These are phyloP conservation scores for Lachancea fermentati DNA, from an alignment of 805 yeast species.

Conservation along the genomic window DNA sequence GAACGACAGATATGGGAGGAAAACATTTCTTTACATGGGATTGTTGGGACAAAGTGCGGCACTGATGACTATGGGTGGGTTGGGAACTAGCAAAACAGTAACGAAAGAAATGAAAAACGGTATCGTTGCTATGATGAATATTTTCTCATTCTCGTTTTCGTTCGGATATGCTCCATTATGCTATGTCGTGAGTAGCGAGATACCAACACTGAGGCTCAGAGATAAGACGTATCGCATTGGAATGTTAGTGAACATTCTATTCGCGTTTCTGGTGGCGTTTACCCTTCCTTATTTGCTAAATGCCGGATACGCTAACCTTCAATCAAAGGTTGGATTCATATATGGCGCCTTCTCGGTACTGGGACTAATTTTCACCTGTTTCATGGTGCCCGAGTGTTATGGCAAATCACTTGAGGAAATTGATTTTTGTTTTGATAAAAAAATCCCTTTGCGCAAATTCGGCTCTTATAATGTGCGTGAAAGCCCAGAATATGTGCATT, in stretches of 20 bases:
- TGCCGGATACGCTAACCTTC: constrained; percentile 5
- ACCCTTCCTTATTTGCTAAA: constrained; percentile 7
- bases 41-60: constrained; percentile 1
- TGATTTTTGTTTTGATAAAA: not conserved
- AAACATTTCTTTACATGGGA: constrained; percentile 4
- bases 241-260: constrained; percentile 5
- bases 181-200: constrained; percentile 7
- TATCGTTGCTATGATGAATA: constrained; percentile 6
- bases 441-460: not conserved
- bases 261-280: constrained; percentile 5
- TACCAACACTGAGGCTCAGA: constrained; percentile 4
- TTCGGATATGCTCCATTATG: constrained; percentile 5
- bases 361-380: constrained; percentile 2
- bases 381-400: constrained; percentile 1
- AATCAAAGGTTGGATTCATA: constrained; percentile 6
- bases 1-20: constrained; percentile 5
- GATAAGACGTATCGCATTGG: constrained; percentile 7
- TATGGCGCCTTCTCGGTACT: constrained; percentile 5
- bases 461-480: not conserved
- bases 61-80: constrained; percentile 6
- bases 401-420: constrained; percentile 3
- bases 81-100: constrained; percentile 2
- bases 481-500: no score
- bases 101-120: constrained; percentile 3
- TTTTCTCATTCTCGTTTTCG: constrained; percentile 1